Base-by-base conservation (phyloP, 805 yeast genomes). In the Geotrichum ghanense region DNA sequence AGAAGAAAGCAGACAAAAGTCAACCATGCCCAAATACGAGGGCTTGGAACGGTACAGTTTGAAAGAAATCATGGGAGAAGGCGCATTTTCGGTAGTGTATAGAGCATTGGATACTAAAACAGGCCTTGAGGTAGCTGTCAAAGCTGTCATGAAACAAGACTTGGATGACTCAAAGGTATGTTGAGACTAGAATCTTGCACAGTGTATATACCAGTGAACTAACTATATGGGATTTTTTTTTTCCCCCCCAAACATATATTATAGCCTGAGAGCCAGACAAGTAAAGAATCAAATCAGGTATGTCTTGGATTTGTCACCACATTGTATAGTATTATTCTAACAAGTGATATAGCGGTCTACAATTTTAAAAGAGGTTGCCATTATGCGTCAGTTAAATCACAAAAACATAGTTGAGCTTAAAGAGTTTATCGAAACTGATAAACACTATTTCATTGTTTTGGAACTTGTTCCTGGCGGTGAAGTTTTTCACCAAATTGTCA, bases 11-110 rank as follows among this genome's bases (percentile, higher is more conserved):
- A 61, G 54, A 44, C 53, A 58, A 34, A 48, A 56, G 39, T 47
- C 55, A 3, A 52, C 56, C 42, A 42, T 66, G 55, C 71, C 71
- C 10, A n/a, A 45, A 3, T 69, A 66, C 46, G 62, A 65, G 17
- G 73, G 72, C 3, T 53, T 69, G 6, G 71, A 68, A 45, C 49
- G 58, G 22, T 69, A 57, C 51, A 44, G 43, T 37, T 53, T 69
- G 21, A 35, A 64, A 16, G 65, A 65, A 47, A 68, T 69, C 51
- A 67, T 69, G 70, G 73, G 73, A 44, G 73, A 69, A 58, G 97
- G 97, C 7, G 97, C 97, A 0, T 89, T 90, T 60, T 85, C 95
- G 2, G 73, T 76, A 10, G 97, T 90, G 3, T 85, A 79, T 67
- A 79, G 75, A 58, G 95, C 94, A 0, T 59, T 68, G 14, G 80